Conservation (phyloP, 2,329 filamentous ascomycete genomes). For the Sclerotinia borealis region DNA sequence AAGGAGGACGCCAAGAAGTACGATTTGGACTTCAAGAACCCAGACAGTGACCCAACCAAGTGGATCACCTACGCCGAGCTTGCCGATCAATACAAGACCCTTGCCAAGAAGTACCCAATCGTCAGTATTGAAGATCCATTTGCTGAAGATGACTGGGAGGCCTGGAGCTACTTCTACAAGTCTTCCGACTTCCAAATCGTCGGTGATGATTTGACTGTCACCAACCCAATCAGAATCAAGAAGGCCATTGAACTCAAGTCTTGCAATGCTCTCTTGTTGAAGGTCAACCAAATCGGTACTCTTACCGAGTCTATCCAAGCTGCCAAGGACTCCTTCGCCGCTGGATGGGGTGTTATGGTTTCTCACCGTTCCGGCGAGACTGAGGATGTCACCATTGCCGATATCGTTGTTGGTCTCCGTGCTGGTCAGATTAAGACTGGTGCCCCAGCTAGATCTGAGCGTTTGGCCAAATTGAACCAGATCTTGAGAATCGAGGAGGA, state of each 20-base stretch:
- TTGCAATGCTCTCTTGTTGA: slow-evolving; percentile 95
- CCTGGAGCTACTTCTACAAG: slow-evolving; percentile 99
- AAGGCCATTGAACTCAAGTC: slow-evolving; percentile 99
- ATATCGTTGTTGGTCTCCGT: slow-evolving; percentile 95
- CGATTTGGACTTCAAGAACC: slow-evolving; percentile 99
- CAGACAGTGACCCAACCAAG: slow-evolving; percentile 89
- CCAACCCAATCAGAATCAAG: slow-evolving; percentile 98
- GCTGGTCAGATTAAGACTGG: slow-evolving; percentile 98
- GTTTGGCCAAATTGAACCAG: slow-evolving; percentile 99
- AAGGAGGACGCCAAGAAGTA: slow-evolving; percentile 97
- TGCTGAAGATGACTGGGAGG: slow-evolving; percentile 99
- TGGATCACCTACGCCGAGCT: slow-evolving; percentile 99
- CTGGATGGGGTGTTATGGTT: slow-evolving; percentile 98
- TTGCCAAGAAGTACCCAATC: slow-evolving; percentile 94
- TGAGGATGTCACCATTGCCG: slow-evolving; percentile 98
- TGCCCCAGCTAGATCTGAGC: slow-evolving; percentile 92
- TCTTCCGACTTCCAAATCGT: slow-evolving; percentile 97
- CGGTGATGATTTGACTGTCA: slow-evolving; percentile 97
- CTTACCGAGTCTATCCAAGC: slow-evolving; percentile 98
- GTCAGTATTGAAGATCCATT: slow-evolving; percentile 99
- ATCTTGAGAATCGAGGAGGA: slow-evolving; percentile 99
- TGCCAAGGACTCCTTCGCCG: slow-evolving; percentile 95
- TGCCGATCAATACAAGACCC: slow-evolving; percentile 80
- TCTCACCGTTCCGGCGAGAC: slow-evolving; percentile 99
- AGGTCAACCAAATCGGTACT: slow-evolving; percentile 99